Evolutionary conservation across 2,329 filamentous ascomycete genomes (phyloP).

Genomic region (Fusarium chaquense): DNA sequence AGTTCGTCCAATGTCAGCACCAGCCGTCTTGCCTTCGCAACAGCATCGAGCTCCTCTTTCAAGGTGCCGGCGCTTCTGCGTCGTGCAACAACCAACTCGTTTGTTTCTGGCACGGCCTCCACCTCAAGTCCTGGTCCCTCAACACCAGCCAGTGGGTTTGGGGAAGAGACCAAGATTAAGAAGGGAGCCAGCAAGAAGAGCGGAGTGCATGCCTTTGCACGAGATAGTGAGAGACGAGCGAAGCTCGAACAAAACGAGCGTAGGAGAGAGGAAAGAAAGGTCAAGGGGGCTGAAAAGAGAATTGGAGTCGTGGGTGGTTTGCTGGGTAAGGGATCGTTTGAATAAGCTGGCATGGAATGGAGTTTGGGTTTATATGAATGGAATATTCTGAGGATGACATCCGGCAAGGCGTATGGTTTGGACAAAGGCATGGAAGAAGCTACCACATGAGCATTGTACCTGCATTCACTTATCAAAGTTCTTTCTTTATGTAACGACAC

Average conservation of each 20-base stretch:
- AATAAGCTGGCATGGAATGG: constrained; percentile 42
- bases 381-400: constrained; percentile 2
- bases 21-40: constrained; percentile 68
- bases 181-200: constrained; percentile 71
- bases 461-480: background rate
- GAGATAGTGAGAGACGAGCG: constrained; percentile 68
- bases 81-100: constrained; percentile 76
- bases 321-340: constrained; percentile 65
- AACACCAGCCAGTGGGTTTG: constrained; percentile 55
- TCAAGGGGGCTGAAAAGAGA: constrained; percentile 68
- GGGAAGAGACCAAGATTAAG: constrained; percentile 67
- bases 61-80: constrained; percentile 78
- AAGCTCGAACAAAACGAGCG: constrained; percentile 68
- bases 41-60: constrained; percentile 63
- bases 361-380: constrained; percentile 18
- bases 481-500: background rate
- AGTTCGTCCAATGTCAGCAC: constrained; percentile 54
- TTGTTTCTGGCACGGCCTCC: constrained; percentile 56
- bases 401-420: constrained; percentile 37
- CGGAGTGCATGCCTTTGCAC: constrained; percentile 70
- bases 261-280: constrained; percentile 69
- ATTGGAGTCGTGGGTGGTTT: constrained; percentile 69
- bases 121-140: constrained; percentile 52
- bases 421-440: constrained; percentile 9
- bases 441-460: constrained; percentile 12